Evolutionary conservation across 176 grass and related monocot genomes (phyloP).

Genomic region (Themeda triandra): DNA sequence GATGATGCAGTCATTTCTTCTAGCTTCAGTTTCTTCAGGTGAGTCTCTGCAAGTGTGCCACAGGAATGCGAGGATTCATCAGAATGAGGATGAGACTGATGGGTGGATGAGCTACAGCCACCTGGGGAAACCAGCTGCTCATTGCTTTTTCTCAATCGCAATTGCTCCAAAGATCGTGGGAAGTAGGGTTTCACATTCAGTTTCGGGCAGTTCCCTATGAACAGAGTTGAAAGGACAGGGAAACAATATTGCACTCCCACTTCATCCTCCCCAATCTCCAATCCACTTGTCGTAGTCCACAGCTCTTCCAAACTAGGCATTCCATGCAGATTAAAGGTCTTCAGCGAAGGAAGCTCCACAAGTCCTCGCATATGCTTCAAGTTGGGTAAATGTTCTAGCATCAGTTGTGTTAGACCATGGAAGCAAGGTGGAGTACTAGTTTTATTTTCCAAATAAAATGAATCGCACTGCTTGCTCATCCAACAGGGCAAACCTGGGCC

Average conservation of each 20-base stretch:
- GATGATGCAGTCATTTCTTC: background rate
- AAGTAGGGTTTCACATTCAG: background rate
- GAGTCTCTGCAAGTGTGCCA: background rate
- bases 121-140: background rate
- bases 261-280: background rate
- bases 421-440: background rate
- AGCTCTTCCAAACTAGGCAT: conserved; percentile 12
- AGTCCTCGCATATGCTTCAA: background rate
- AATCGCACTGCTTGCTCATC: background rate
- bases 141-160: background rate
- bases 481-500: background rate
- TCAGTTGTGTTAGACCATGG: background rate
- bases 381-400: background rate
- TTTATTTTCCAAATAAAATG: background rate
- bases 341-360: background rate
- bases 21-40: background rate
- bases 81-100: background rate
- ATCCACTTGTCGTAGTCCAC: background rate
- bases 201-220: background rate
- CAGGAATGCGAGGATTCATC: background rate
- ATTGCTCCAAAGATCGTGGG: background rate
- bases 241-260: background rate
- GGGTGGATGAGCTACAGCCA: background rate
- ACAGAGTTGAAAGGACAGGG: background rate
- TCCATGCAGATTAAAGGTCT: background rate